A percentile compares a stretch with the other conserved stretches of the same genome.
These are phyloP conservation scores for Calonectria pseudoreteaudii DNA, from an alignment of 2,329 filamentous ascomycete genomes.

Conservation along the genomic window DNA sequence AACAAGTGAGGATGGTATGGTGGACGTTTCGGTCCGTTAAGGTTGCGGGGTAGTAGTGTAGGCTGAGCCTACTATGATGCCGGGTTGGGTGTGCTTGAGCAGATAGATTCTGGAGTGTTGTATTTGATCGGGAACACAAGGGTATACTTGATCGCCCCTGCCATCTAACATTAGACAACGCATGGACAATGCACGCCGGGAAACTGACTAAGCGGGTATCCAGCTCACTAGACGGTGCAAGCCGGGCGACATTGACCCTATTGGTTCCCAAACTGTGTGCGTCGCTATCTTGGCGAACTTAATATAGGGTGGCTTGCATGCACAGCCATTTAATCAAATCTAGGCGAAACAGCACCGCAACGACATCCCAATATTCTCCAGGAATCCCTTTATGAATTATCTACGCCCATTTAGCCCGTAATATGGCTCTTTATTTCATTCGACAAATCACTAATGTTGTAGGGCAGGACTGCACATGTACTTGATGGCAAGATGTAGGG, in stretches of 20 bases:
- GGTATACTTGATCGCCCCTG: not conserved
- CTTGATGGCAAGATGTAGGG: not conserved
- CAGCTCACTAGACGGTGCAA: not conserved
- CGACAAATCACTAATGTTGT: not conserved
- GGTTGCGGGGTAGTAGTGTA: not conserved
- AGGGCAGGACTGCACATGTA: not conserved
- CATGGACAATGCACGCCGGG: not conserved
- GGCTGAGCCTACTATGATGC: not conserved
- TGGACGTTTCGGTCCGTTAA: not conserved
- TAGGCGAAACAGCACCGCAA: not conserved
- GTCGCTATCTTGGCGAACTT: not conserved
- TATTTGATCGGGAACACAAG: not conserved
- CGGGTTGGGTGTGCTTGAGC: not conserved
- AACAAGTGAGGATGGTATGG: not conserved
- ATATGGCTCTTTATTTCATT: not conserved
- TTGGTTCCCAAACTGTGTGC: not conserved
- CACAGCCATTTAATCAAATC: not conserved
- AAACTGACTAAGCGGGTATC: not conserved
- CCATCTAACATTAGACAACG: not conserved
- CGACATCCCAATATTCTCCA: not conserved
- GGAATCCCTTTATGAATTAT: too few species aligned
- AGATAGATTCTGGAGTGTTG: not conserved
- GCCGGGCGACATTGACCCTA: not conserved
- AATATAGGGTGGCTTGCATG: not conserved
- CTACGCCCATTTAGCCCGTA: not conserved